Percentiles rank a stretch among this genome's conserved stretches.
These are phyloP conservation scores for Ilyonectria sp. DNA, from an alignment of 2,329 filamentous ascomycete species.

Conservation along the genomic window DNA sequence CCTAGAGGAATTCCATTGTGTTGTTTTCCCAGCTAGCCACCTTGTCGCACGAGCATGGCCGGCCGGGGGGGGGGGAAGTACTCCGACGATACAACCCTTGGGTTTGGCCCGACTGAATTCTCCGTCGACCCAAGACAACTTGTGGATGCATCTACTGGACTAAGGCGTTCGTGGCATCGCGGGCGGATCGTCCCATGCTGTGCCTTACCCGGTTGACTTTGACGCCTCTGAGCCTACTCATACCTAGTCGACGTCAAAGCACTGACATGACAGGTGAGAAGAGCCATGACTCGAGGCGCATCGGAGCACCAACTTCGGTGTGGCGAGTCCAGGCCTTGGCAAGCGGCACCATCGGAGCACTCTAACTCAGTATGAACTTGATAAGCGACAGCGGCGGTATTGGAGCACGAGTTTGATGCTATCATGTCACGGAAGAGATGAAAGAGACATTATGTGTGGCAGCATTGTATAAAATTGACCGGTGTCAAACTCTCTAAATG, in stretches of 20 bases:
- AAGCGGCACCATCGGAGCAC: not conserved
- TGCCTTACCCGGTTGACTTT: slow-evolving; percentile 5
- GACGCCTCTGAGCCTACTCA: slow-evolving; percentile 12
- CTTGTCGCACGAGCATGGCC: not conserved
- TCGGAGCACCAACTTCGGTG: not conserved
- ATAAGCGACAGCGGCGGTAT: not conserved
- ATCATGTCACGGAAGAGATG: not conserved
- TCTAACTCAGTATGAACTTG: not conserved
- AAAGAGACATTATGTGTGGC: slow-evolving; percentile 29
- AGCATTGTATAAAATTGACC: slow-evolving; percentile 48
- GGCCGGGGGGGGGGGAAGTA: not conserved
- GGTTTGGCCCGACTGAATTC: slow-evolving; percentile 45
- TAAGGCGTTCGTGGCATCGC: slow-evolving; percentile 27
- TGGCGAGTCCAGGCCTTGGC: not conserved
- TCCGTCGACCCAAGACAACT: slow-evolving; percentile 35
- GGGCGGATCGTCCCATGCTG: slow-evolving; percentile 31
- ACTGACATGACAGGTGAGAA: slow-evolving; percentile 5
- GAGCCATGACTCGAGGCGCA: slow-evolving; percentile 26
- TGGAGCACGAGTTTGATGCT: not conserved
- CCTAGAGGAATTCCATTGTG: not conserved
- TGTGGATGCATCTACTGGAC: slow-evolving; percentile 25
- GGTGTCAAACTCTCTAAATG: slow-evolving; percentile 42
- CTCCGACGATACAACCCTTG: not conserved
- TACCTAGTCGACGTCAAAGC: slow-evolving; percentile 5
- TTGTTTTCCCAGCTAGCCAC: not conserved